Conservation (phyloP, 768 basidiomycete species). For the Russula sp. region DNA sequence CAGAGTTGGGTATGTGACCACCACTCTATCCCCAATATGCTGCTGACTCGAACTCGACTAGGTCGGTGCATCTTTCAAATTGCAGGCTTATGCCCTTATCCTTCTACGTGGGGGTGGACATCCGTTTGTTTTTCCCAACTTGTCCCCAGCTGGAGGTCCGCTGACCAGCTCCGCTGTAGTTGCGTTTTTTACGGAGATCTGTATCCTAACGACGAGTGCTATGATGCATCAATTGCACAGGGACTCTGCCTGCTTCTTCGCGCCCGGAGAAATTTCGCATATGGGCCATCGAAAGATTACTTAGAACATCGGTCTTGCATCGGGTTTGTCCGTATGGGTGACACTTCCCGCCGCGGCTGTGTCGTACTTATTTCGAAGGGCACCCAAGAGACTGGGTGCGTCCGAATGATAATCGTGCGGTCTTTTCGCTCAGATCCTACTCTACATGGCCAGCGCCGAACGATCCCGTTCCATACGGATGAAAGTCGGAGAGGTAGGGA, state of each 20-base stretch:
- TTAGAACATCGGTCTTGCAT: conserved; percentile 55
- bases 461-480: conserved; percentile 48
- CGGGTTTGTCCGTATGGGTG: conserved; percentile 69
- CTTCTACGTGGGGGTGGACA: conserved; percentile 63
- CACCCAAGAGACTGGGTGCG: conserved; percentile 15
- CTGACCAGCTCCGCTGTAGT: conserved; percentile 33
- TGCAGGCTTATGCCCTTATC: conserved; percentile 78
- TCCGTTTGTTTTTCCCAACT: conserved; percentile 47
- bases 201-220: conserved; percentile 66
- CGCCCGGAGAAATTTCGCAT: conserved; percentile 59
- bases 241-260: conserved; percentile 52
- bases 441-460: neutral
- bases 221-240: conserved; percentile 44
- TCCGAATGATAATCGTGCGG: neutral
- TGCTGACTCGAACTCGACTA: conserved; percentile 27
- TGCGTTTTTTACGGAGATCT: conserved; percentile 88
- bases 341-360: conserved; percentile 50
- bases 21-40: neutral
- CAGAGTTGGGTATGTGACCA: conserved; percentile 69
- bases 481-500: conserved; percentile 56
- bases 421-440: neutral
- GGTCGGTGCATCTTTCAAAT: conserved; percentile 68
- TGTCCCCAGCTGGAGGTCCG: neutral
- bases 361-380: conserved; percentile 66
- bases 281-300: conserved; percentile 61